Evolutionary conservation across 352 stramenopile species (phyloP).

Genomic region (Globisporangium nunn): DNA sequence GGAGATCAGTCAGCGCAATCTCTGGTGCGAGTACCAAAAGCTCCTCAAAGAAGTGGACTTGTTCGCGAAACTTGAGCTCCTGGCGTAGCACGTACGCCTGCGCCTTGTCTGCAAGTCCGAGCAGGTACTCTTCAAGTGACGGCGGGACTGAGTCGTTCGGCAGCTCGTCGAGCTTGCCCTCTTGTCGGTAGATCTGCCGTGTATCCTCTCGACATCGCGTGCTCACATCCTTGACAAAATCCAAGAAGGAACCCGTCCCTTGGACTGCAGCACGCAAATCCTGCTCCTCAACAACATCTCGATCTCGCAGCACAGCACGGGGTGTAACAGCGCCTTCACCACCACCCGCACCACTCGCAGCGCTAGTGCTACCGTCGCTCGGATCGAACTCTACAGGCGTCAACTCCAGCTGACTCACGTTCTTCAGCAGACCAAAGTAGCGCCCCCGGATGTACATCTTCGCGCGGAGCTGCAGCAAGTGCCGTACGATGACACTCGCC

Average conservation of each 20-base stretch:
- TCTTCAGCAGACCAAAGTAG: slow-evolving; percentile 58
- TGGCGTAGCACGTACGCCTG: slow-evolving; percentile 40
- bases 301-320: slow-evolving; percentile 22
- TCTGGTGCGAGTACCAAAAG: slow-evolving; percentile 47
- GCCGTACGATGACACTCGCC: slow-evolving; percentile 24
- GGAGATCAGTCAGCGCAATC: slow-evolving; percentile 31
- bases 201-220: slow-evolving; percentile 53
- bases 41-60: slow-evolving; percentile 54
- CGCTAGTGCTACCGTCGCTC: neutral
- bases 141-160: slow-evolving; percentile 46
- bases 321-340: neutral
- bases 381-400: slow-evolving; percentile 26
- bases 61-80: slow-evolving; percentile 45
- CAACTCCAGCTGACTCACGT: slow-evolving; percentile 39
- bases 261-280: slow-evolving; percentile 9
- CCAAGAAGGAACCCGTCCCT: slow-evolving; percentile 28
- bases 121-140: slow-evolving; percentile 71
- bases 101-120: slow-evolving; percentile 53
- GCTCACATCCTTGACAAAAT: slow-evolving; percentile 50
- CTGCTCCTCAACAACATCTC: slow-evolving; percentile 39
- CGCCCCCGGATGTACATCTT: slow-evolving; percentile 49
- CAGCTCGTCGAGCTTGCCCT: slow-evolving; percentile 66
- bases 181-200: slow-evolving; percentile 39
- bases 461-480: slow-evolving; percentile 47
- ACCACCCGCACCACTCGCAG: neutral